Evolutionary conservation across 2,329 filamentous ascomycete genomes (phyloP).

Genomic region (Stylonectria norvegica): DNA sequence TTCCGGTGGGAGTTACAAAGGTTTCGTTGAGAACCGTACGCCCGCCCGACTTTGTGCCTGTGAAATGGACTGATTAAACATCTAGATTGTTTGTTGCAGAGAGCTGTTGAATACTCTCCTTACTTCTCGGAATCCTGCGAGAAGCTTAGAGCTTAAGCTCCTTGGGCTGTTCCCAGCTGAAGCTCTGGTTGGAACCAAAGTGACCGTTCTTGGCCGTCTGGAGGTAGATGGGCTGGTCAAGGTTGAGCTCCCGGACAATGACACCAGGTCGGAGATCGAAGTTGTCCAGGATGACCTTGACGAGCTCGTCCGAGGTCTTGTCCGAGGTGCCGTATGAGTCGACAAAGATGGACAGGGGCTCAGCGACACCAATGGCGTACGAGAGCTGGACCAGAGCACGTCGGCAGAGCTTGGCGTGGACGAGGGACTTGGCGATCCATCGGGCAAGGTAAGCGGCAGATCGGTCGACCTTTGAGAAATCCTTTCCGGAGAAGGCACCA

Average conservation of each 20-base stretch:
- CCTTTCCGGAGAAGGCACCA: conserved; percentile 99
- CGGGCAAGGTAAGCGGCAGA: conserved; percentile 95
- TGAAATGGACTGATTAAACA: conserved; percentile 38
- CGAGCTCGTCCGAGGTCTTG: conserved; percentile 87
- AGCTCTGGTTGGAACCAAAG: conserved; percentile 94
- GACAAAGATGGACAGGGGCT: conserved; percentile 97
- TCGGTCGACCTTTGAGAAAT: conserved; percentile 99
- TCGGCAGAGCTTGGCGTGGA: conserved; percentile 82
- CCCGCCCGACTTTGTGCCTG: conserved; percentile 36
- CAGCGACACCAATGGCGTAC: conserved; percentile 97
- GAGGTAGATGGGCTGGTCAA: conserved; percentile 95
- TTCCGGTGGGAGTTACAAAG: conserved; percentile 34
- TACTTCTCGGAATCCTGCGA: conserved; percentile 13
- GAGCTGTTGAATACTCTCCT: conserved; percentile 42
- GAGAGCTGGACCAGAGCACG: conserved; percentile 96
- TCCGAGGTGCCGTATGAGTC: conserved; percentile 94
- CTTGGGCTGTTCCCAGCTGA: conserved; percentile 99
- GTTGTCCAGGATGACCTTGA: conserved; percentile 91
- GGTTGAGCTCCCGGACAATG: conserved; percentile 94
- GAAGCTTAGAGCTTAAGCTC: conserved; percentile 75
- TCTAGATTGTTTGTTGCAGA: conserved; percentile 33
- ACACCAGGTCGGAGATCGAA: conserved; percentile 98
- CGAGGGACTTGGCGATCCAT: conserved; percentile 99
- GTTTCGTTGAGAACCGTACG: conserved; percentile 49
- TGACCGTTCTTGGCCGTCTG: conserved; percentile 99